Evolutionary conservation across 768 basidiomycete genomes (phyloP).

Genomic region (Royoungia palumana): DNA sequence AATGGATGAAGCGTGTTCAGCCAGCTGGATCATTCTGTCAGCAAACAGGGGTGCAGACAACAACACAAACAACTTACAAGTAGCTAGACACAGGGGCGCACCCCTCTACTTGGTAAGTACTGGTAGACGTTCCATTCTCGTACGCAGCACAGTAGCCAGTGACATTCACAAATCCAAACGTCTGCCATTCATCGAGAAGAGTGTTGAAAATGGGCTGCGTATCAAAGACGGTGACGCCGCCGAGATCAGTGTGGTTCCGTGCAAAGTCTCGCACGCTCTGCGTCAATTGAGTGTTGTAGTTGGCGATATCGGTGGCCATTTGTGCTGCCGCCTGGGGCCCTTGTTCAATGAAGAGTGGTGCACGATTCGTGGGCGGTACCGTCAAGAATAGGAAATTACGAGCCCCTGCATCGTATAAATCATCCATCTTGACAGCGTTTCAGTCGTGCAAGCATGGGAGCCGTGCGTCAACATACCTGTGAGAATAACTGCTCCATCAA

Average conservation of each 20-base stretch:
- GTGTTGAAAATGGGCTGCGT: slow-evolving; percentile 57
- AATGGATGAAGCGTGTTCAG: slow-evolving; percentile 58
- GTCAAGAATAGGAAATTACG: slow-evolving; percentile 62
- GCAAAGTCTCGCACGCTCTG: slow-evolving; percentile 40
- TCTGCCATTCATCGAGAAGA: slow-evolving; percentile 48
- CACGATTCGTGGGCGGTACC: slow-evolving; percentile 56
- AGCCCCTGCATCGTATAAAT: slow-evolving; percentile 40
- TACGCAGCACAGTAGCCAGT: slow-evolving; percentile 61
- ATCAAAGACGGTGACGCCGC: slow-evolving; percentile 49
- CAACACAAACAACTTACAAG: slow-evolving; percentile 44
- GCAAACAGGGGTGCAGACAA: not conserved
- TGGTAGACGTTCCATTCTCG: slow-evolving; percentile 50
- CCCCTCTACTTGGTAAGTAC: slow-evolving; percentile 51
- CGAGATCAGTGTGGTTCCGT: slow-evolving; percentile 39
- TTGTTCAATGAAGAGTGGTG: slow-evolving; percentile 49
- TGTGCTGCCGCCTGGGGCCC: slow-evolving; percentile 26
- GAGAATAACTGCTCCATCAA: slow-evolving; percentile 28
- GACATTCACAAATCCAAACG: slow-evolving; percentile 54
- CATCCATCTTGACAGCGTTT: slow-evolving; percentile 12
- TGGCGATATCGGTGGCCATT: slow-evolving; percentile 37
- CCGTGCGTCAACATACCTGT: slow-evolving; percentile 14
- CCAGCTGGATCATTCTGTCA: slow-evolving; percentile 41
- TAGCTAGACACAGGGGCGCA: slow-evolving; percentile 65
- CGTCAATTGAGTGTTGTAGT: slow-evolving; percentile 50
- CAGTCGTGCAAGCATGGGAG: not conserved